Conservation (phyloP, 495 filamentous ascomycete genomes). For the Cladorrhinum samala region DNA sequence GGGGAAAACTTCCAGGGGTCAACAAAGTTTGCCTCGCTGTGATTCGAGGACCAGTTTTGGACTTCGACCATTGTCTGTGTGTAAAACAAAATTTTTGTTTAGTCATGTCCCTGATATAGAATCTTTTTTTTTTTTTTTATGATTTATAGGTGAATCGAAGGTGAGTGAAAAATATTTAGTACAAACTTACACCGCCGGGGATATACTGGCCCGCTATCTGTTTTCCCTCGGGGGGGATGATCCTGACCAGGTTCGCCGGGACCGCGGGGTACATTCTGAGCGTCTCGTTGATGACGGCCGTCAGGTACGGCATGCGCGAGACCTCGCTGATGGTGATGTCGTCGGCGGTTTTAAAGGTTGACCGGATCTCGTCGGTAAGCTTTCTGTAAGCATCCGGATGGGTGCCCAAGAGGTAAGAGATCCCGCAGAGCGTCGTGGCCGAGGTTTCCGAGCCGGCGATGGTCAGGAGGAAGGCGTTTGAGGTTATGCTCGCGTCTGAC, state of each 20-base stretch:
- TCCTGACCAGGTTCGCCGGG: constrained; percentile 34
- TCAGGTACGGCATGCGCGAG: constrained; percentile 42
- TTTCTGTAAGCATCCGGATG: constrained; percentile 34
- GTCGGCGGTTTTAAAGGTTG: constrained; percentile 37
- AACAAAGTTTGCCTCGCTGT: constrained; percentile 30
- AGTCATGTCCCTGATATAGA: constrained; percentile 27
- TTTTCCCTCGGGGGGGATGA: constrained; percentile 37
- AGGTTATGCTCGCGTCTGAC: neutral
- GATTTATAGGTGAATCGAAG: too few species aligned
- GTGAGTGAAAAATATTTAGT: too few species aligned
- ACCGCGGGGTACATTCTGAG: constrained; percentile 52
- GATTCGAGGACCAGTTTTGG: constrained; percentile 33
- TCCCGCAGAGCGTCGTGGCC: constrained; percentile 43
- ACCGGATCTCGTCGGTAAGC: constrained; percentile 44
- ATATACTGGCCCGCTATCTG: constrained; percentile 39
- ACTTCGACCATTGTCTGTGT: constrained; percentile 29
- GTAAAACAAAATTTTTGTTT: constrained; percentile 45
- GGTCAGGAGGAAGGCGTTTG: constrained; percentile 11
- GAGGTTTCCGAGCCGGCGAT: constrained; percentile 46
- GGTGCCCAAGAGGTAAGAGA: constrained; percentile 44
- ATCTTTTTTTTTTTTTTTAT: too few species aligned
- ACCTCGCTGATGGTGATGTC: constrained; percentile 46
- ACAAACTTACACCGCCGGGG: constrained; percentile 30
- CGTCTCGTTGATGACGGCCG: constrained; percentile 50
- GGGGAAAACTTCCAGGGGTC: constrained; percentile 34